Evolutionary conservation across 805 yeast species (phyloP), one percentile per base, ranked within the genome.

Genomic region (Cyberlindnera petersonii): DNA sequence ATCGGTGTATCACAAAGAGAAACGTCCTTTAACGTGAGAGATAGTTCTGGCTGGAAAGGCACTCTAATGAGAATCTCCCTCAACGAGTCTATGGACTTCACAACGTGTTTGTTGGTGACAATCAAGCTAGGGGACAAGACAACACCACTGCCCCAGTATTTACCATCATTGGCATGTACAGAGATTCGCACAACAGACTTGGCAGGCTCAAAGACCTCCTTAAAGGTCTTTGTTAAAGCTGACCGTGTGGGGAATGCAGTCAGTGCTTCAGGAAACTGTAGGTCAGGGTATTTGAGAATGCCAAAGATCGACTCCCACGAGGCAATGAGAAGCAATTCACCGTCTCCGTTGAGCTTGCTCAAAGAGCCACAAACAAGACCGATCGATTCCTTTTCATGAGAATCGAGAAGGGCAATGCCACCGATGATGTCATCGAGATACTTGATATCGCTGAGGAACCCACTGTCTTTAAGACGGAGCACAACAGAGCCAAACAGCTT

Each of bases 131-230:
- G 14, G 2, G 50, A 39, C 4, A 56, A 22, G 3, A 49, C 33
- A n/a, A 56, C 47, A 5, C 60, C 60, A 43, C 58, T 53, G 1
- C 60, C 60, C 59, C 59, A 56, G 29, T 45, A 55, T n/a, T 42
- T 35, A 5, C 56, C 53, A 13, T 34, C 34, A 1, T 16, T 17
- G 1, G 55, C 33, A 6, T 33, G 30, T 5, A 52, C 53, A 2
- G 56, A 48, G 2, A 56, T 47, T 15, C 58, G 43, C 3, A 48
- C 54, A 24, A 55, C 47, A 6, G 59, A 50, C 4, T 37, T 39
- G 3, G 43, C 38, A 11, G 53, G 51, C 21, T 44, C 47, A 17
- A 35, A 46, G 9, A 15, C 9, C 7, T 27, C 26, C 5, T 24
- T 13, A n/a, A n/a, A n/a, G n/a, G 30, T 26, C 2, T 3, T 19